Percentiles rank a stretch among this genome's conserved stretches.
These are phyloP conservation scores for Umbelopsis isabellina DNA, from an alignment of 192 early-diverging fungal species.

Conservation along the genomic window DNA sequence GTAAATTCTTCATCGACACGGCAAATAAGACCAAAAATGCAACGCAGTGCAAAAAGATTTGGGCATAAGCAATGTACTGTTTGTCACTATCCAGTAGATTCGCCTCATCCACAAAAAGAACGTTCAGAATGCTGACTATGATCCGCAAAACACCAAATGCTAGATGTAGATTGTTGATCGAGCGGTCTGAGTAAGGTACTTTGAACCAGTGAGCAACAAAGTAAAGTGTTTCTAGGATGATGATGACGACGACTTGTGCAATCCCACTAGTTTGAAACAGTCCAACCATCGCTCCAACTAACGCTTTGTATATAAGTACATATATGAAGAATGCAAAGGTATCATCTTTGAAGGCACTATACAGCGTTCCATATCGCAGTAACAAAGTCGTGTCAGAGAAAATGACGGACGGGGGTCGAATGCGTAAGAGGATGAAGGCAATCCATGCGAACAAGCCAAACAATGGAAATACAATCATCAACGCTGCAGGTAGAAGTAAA, in stretches of 20 bases:
- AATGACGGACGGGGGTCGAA: slow-evolving; percentile 33
- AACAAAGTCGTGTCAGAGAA: slow-evolving; percentile 44
- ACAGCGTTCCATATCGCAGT: slow-evolving; percentile 49
- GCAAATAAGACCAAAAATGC: slow-evolving; percentile 47
- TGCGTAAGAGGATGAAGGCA: slow-evolving; percentile 42
- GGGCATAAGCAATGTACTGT: slow-evolving; percentile 48
- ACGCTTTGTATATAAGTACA: slow-evolving; percentile 35
- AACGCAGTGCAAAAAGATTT: slow-evolving; percentile 46
- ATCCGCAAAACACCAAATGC: slow-evolving; percentile 38
- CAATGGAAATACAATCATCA: slow-evolving; percentile 42
- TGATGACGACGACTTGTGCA: slow-evolving; percentile 46
- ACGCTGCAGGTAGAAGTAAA: slow-evolving; percentile 28
- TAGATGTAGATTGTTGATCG: slow-evolving; percentile 43
- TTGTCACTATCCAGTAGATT: slow-evolving; percentile 19
- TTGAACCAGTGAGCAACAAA: slow-evolving; percentile 45
- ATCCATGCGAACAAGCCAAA: slow-evolving; percentile 35
- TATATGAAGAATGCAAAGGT: slow-evolving; percentile 43
- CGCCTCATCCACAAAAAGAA: slow-evolving; percentile 41
- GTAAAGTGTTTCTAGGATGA: slow-evolving; percentile 43
- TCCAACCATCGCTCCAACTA: slow-evolving; percentile 42
- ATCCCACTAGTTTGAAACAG: slow-evolving; percentile 47
- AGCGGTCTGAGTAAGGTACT: slow-evolving; percentile 43
- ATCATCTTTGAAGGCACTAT: slow-evolving; percentile 50
- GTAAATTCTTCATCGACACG: slow-evolving; percentile 30
- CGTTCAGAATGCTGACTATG: slow-evolving; percentile 40